Conservation (phyloP, 306 rosid genomes). For the Luffa aegyptiaca region DNA sequence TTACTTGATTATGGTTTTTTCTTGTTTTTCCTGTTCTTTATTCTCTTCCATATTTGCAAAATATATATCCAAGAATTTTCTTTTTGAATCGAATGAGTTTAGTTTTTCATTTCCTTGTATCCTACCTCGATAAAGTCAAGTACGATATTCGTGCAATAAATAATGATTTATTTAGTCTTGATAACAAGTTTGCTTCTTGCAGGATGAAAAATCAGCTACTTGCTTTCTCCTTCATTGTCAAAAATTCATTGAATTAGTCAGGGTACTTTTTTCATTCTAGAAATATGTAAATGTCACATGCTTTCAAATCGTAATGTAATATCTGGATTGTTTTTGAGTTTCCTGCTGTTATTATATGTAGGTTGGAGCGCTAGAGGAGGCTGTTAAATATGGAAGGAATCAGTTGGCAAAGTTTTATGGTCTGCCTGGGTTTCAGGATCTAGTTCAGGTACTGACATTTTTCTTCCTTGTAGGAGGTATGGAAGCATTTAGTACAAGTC, state of each 20-base stretch:
- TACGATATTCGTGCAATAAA: neutral
- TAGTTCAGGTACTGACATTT: conserved; percentile 55
- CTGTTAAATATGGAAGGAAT: conserved; percentile 73
- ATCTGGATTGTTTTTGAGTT: conserved; percentile 3
- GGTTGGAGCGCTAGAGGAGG: conserved; percentile 89
- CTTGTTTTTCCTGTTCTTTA: neutral
- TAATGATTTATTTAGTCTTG: conserved; percentile 4
- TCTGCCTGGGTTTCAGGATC: conserved; percentile 52
- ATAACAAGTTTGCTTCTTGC: conserved; percentile 30
- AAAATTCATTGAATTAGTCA: conserved; percentile 85
- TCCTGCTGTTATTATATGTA: conserved; percentile 20
- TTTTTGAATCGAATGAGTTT: too few relatives aligned
- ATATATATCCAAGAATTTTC: too few relatives aligned
- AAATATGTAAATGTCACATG: neutral
- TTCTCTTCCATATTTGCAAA: too few relatives aligned
- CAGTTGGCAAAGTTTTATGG: conserved; percentile 62
- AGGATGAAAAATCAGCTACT: conserved; percentile 84
- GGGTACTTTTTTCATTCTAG: conserved; percentile 43
- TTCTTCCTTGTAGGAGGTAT: neutral
- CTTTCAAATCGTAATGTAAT: neutral
- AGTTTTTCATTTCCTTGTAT: neutral
- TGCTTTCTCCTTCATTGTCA: conserved; percentile 97
- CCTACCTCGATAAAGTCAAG: neutral
- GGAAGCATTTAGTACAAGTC: conserved; percentile 1
- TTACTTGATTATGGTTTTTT: neutral